Conservation (phyloP, 768 basidiomycete genomes). For the Paxillus involutus region DNA sequence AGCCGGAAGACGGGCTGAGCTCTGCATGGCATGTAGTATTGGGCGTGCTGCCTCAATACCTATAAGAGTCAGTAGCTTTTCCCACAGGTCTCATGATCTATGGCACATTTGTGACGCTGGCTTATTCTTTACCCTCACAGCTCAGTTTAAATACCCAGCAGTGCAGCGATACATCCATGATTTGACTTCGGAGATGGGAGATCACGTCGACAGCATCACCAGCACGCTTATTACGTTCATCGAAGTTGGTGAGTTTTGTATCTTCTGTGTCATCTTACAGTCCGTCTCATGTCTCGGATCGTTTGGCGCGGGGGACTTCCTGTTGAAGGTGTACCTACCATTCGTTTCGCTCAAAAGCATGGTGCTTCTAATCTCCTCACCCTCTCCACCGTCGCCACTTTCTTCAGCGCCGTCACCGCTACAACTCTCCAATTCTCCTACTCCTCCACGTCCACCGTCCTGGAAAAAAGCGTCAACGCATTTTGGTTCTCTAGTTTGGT, state of each 20-base stretch:
- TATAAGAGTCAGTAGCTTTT: constrained; percentile 48
- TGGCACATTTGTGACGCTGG: not conserved
- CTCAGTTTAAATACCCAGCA: constrained; percentile 70
- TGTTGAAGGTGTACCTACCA: constrained; percentile 66
- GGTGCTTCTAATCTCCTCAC: constrained; percentile 69
- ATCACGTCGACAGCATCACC: constrained; percentile 69
- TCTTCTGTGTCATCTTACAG: not conserved
- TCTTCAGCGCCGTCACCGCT: constrained; percentile 75
- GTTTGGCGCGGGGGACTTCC: not conserved
- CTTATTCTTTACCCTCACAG: constrained; percentile 30
- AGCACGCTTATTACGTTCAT: constrained; percentile 71
- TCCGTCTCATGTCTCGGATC: not conserved
- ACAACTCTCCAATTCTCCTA: constrained; percentile 73
- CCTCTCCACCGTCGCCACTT: constrained; percentile 74
- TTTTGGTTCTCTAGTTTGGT: constrained; percentile 79
- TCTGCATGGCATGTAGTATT: constrained; percentile 47
- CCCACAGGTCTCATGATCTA: not conserved
- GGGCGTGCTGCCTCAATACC: constrained; percentile 69
- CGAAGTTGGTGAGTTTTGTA: constrained; percentile 56
- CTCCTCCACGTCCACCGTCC: constrained; percentile 23
- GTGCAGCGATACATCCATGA: constrained; percentile 78
- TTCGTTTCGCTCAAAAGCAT: constrained; percentile 75
- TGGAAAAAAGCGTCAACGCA: constrained; percentile 59
- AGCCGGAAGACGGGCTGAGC: not conserved
- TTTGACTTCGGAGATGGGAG: constrained; percentile 70